Evolutionary conservation across 1,139 yeast genomes (phyloP), one percentile per base, ranked within the genome.

Genomic region (Eremothecium cymbalariae): DNA sequence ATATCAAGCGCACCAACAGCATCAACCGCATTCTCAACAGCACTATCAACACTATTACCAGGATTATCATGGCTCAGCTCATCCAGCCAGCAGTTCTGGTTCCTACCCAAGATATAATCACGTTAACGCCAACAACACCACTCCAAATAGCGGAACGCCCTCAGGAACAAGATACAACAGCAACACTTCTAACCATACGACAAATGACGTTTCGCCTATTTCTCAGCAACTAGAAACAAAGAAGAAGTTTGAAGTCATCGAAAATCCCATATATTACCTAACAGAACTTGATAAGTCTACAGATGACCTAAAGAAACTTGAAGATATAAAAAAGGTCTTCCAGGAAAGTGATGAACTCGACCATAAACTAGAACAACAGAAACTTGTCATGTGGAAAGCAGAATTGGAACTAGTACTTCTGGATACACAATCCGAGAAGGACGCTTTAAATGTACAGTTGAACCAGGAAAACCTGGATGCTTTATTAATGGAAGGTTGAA

Each of bases 391-490:
- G 14, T 35, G 50, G 9, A 45, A 45, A 27, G 43, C 39, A 8
- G 53, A 49, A 35, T 33, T 47, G 12, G 57, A 53, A 28, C 38
- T 45, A 28, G 46, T 44, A 5, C 36, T 49, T 7, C 25, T 50
- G 34, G 43, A 44, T 12, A 48, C 50, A 4, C 57, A 51, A 29
- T 46, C 46, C 18, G 55, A 48, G 29, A 46, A 47, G 28, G 57
- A 53, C 32, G 40, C 48, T 4, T 33, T 53, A 32, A 50, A 50
- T 27, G 57, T 53, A 4, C 43, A 33, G 18, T 29, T 39, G 6
- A 39, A 46, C 12, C 47, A 44, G 24, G 46, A 43, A 16, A 44
- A 42, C 15, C 38, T 44, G n/a, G 47, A 44, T 30, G 33, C 44
- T 12, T 25, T 43, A 19, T 20, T 43, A 25, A 32, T 38, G 29